Percentiles rank a stretch among this genome's conserved stretches.
These are phyloP conservation scores for Ceratonia siliqua DNA, from an alignment of 306 rosid genomes.

Conservation along the genomic window DNA sequence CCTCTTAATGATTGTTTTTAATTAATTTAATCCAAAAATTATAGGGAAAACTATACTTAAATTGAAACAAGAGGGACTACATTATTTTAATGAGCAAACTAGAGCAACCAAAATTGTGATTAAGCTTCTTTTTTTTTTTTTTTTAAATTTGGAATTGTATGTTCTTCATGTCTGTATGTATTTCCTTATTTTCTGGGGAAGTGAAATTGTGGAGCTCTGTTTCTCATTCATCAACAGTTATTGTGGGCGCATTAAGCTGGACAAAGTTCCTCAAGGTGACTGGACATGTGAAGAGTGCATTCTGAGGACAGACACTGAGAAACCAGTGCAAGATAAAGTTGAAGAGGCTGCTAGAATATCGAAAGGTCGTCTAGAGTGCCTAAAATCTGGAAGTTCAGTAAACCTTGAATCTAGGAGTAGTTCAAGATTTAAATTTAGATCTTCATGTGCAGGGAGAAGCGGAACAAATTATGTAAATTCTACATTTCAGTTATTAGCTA, in stretches of 20 bases:
- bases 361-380: neutral
- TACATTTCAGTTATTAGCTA: neutral
- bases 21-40: neutral
- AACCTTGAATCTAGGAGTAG: conserved; percentile 5
- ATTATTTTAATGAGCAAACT: neutral
- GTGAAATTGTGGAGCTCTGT: conserved; percentile 17
- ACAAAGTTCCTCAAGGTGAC: conserved; percentile 19
- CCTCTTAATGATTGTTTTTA: neutral
- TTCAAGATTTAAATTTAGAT: conserved; percentile 4
- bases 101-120: neutral
- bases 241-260: conserved; percentile 34
- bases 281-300: conserved; percentile 48
- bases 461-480: neutral
- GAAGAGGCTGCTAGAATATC: neutral
- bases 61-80: neutral
- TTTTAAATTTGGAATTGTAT: neutral
- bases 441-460: neutral
- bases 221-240: conserved; percentile 40
- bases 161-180: neutral
- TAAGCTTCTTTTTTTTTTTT: neutral
- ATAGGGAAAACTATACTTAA: neutral
- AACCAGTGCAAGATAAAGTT: conserved; percentile 18
- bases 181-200: neutral
- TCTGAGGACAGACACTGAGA: conserved; percentile 21
- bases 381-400: neutral